A percentile compares a stretch with the other conserved stretches of the same genome.
phyloP scores from a whole-genome alignment of 129 eudicot species.

The Ambrosia artemisiifolia region DNA sequence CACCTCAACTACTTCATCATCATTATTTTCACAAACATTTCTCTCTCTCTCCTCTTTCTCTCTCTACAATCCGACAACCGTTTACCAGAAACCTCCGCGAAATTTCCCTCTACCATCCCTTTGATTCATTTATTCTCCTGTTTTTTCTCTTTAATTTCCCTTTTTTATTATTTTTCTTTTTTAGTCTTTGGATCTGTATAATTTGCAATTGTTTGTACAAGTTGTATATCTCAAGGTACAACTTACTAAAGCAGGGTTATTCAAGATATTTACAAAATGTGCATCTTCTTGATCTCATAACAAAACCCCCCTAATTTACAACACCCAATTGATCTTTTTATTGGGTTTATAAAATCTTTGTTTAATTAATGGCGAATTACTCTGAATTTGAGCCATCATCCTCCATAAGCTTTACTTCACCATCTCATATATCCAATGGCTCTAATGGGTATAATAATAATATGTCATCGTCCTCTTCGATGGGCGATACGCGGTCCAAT shows the following conservation, averaged over 20 bases:
- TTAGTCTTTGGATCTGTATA: neutral
- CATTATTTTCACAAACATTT: neutral
- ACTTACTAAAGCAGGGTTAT: neutral
- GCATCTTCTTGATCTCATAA: neutral
- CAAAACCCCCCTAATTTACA: neutral
- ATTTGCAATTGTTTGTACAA: neutral
- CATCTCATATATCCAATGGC: constrained; percentile 52
- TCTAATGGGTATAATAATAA: constrained; percentile 25
- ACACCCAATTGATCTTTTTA: constrained; percentile 5
- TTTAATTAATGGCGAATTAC: constrained; percentile 39
- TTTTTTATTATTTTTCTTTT: neutral
- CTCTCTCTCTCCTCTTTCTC: neutral
- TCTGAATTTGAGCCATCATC: constrained; percentile 41
- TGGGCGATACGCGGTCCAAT: constrained; percentile 31
- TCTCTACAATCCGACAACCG: constrained; percentile 19
- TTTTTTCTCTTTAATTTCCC: neutral
- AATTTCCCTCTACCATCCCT: constrained; percentile 17
- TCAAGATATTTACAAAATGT: neutral
- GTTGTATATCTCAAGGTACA: constrained; percentile 8
- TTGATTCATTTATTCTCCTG: neutral
- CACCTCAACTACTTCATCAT: constrained; percentile 44
- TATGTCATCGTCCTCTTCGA: constrained; percentile 22
- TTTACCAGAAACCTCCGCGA: constrained; percentile 21
- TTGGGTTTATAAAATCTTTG: constrained; percentile 9
- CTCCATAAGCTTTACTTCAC: constrained; percentile 58